These are phyloP conservation scores for Tolypocladium endophyticum DNA, from an alignment of 2,329 filamentous ascomycete genomes.

Conservation along the genomic window DNA sequence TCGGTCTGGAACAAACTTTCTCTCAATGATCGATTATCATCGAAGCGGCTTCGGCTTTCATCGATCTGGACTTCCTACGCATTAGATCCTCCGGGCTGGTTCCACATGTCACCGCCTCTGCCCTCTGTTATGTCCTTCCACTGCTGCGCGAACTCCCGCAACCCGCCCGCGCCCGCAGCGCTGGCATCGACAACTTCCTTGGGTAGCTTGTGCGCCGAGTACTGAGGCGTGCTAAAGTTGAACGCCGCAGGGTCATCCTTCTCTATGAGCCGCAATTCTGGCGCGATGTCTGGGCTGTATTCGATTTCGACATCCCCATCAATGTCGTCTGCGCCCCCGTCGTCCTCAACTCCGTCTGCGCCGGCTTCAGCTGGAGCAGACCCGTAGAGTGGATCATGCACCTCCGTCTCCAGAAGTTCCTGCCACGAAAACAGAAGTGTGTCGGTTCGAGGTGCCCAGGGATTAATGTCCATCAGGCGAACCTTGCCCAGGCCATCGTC, in stretches of 20 bases:
- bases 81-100: slow-evolving; percentile 13
- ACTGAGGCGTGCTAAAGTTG: slow-evolving; percentile 74
- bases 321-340: slow-evolving; percentile 25
- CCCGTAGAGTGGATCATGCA: slow-evolving; percentile 47
- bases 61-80: background rate
- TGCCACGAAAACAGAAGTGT: slow-evolving; percentile 82
- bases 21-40: background rate
- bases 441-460: slow-evolving; percentile 86
- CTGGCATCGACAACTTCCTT: slow-evolving; percentile 78
- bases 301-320: slow-evolving; percentile 33
- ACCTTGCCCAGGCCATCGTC: slow-evolving; percentile 58
- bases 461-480: slow-evolving; percentile 88
- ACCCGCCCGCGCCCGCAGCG: slow-evolving; percentile 57
- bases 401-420: slow-evolving; percentile 66
- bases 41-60: no score
- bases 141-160: slow-evolving; percentile 69
- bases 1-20: background rate
- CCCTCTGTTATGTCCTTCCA: slow-evolving; percentile 54
- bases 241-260: slow-evolving; percentile 83
- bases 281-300: slow-evolving; percentile 47
- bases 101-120: slow-evolving; percentile 28
- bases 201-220: slow-evolving; percentile 91
- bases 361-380: slow-evolving; percentile 16
- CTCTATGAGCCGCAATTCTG: slow-evolving; percentile 74
- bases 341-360: slow-evolving; percentile 22